Evolutionary conservation across 2,329 filamentous ascomycete species (phyloP).

Genomic region (Hymenoscyphus fraxineus): DNA sequence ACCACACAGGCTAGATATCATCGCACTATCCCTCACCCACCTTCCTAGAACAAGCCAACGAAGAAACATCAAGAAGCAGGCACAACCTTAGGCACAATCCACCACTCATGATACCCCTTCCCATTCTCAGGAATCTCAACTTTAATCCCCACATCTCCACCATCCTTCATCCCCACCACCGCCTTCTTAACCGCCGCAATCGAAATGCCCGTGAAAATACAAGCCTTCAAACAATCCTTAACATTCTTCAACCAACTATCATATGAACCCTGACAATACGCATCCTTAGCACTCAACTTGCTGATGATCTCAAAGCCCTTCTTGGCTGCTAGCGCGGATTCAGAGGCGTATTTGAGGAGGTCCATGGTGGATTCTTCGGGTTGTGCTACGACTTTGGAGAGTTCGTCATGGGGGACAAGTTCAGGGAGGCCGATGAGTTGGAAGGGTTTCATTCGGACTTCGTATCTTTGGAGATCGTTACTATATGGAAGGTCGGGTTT

Average conservation of each 20-base stretch:
- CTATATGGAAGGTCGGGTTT: constrained; percentile 48
- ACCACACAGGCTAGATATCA: too few relatives aligned
- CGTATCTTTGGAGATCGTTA: constrained; percentile 55
- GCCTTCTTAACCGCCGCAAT: constrained; percentile 58
- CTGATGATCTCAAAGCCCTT: constrained; percentile 55
- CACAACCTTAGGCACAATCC: constrained; percentile 53
- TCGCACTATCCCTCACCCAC: too few relatives aligned
- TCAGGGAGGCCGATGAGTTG: constrained; percentile 55
- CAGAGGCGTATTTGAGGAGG: constrained; percentile 35
- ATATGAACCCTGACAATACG: constrained; percentile 54
- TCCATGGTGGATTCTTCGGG: constrained; percentile 36
- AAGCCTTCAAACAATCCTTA: constrained; percentile 62
- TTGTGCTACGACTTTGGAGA: constrained; percentile 43
- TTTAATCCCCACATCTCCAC: constrained; percentile 37
- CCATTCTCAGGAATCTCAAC: constrained; percentile 51
- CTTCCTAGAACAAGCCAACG: too few relatives aligned
- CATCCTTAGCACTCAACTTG: constrained; percentile 48
- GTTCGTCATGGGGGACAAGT: constrained; percentile 51
- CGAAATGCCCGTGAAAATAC: constrained; percentile 65
- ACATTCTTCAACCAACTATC: constrained; percentile 58
- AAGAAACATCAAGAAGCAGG: neutral
- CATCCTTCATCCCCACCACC: constrained; percentile 38
- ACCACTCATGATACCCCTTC: constrained; percentile 60
- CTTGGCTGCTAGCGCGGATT: constrained; percentile 39
- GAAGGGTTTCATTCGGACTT: constrained; percentile 70